phyloP scores from a whole-genome alignment of 2,329 filamentous ascomycete species.

The Fusarium sp. region DNA sequence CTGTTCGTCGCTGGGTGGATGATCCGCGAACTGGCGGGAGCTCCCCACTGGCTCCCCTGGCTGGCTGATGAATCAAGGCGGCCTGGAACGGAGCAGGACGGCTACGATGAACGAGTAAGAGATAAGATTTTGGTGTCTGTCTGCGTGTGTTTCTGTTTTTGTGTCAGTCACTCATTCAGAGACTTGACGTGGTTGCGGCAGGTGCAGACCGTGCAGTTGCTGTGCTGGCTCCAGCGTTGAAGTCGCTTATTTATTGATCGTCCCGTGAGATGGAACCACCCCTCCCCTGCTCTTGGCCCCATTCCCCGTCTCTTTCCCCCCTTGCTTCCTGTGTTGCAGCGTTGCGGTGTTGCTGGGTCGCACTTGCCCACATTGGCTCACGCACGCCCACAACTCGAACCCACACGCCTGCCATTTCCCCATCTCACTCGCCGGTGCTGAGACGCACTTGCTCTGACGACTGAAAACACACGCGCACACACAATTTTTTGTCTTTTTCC shows the following conservation, averaged over 20 bases:
- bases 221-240: conserved; percentile 43
- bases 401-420: conserved; percentile 28
- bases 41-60: conserved; percentile 8
- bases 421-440: conserved; percentile 15
- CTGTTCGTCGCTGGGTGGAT: conserved; percentile 36
- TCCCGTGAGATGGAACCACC: conserved; percentile 34
- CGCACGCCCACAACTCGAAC: conserved; percentile 34
- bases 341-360: conserved; percentile 28
- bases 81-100: conserved; percentile 18
- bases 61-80: conserved; percentile 37
- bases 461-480: conserved; percentile 12
- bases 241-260: conserved; percentile 42
- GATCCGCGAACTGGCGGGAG: conserved; percentile 22
- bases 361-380: conserved; percentile 36
- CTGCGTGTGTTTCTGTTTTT: conserved; percentile 39
- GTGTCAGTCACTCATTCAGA: conserved; percentile 40
- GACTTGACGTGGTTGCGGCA: conserved; percentile 40
- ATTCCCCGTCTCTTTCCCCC: conserved; percentile 10
- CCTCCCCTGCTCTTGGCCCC: conserved; percentile 9
- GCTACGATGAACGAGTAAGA: conserved; percentile 22
- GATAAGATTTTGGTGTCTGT: conserved; percentile 19
- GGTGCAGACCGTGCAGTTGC: conserved; percentile 37
- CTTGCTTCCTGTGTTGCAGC: conserved; percentile 37
- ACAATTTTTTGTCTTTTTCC: conserved; percentile 9
- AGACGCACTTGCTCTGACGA: conserved; percentile 16